Evolutionary conservation across 305 asterid species (phyloP), one percentile per base, ranked within the genome.

Genomic region (Fraxinus paxiana): DNA sequence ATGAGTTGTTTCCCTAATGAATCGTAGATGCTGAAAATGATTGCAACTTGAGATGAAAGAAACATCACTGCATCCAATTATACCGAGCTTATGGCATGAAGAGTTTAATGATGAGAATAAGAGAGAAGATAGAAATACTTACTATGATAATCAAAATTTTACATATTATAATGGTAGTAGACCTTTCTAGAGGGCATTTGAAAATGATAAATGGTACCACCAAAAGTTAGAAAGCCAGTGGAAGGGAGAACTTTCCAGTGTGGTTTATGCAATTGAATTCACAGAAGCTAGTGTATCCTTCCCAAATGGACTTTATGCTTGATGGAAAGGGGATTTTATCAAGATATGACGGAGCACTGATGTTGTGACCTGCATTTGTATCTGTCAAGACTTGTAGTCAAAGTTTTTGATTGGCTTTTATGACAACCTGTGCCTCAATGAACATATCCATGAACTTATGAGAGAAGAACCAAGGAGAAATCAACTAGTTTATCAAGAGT

Each of bases 81-180:
- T 41, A 34, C 65, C 17, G 15, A 46, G 28, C 30, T 15, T 65
- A 10, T 67, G 7, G 8, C 35, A 67, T n/a, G 65, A 72, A 26
- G 73, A 71, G 24, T 75, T 75, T 56, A 46, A 4, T 17, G 61
- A 82, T 75, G 48, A 43, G 63, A 76, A 80, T 54, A n/a, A 31
- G 63, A 73, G 63, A 48, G 20, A 51, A 20, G 17, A 33, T 34
- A 73, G 30, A 31, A 51, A 6, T 37, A 4, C 48, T 74, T 28
- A 37, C 17, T 46, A 46, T 46, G 56, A 15, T 15, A 13, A 46
- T 46, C 56, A 46, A 46, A 13, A 46, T 13, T 46, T 80, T 26
- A 43, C 54, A 46, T 30, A 15, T 38, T 24, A 81, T 37, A 13
- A 43, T 75, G 24, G 17, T 10, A 18, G 22, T 61, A 30, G 46